Conservation (phyloP, 495 filamentous ascomycete species). For the Neurospora sp. region DNA sequence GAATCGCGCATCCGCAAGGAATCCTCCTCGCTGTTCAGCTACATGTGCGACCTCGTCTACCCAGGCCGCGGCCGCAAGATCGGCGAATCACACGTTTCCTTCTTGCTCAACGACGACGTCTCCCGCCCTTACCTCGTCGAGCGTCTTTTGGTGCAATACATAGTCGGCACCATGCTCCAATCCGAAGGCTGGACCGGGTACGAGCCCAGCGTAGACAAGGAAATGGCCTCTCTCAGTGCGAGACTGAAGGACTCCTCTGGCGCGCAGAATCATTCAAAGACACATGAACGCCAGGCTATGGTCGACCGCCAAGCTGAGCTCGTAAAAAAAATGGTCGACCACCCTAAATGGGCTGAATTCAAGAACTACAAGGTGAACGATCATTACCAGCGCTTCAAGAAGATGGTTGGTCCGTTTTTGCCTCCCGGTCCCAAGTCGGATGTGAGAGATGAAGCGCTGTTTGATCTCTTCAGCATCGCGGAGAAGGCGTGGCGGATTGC, state of each 20-base stretch:
- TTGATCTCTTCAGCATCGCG: constrained; percentile 17
- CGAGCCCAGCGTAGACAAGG: constrained; percentile 4
- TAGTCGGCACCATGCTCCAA: constrained; percentile 15
- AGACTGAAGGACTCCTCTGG: constrained; percentile 7
- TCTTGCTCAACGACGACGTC: constrained; percentile 15
- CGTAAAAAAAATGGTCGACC: constrained; percentile 6
- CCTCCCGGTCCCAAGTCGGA: neutral
- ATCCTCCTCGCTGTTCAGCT: constrained; percentile 14
- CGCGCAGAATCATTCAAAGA: neutral
- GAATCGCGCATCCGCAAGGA: neutral
- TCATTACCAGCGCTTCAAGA: constrained; percentile 18
- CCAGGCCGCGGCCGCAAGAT: constrained; percentile 6
- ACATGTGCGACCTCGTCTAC: constrained; percentile 15
- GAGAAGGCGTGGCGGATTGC: constrained; percentile 21
- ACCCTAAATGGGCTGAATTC: constrained; percentile 5
- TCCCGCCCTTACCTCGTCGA: constrained; percentile 18
- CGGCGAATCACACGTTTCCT: constrained; percentile 10
- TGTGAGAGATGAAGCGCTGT: constrained; percentile 12
- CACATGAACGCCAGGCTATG: constrained; percentile 16
- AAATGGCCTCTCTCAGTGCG: constrained; percentile 9
- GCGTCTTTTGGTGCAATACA: constrained; percentile 21
- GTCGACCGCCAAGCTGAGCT: constrained; percentile 14
- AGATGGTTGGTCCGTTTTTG: constrained; percentile 8
- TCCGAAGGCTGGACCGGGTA: constrained; percentile 16
- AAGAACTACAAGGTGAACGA: constrained; percentile 9